phyloP scores from a whole-genome alignment of 139 green algal species.

The Nannochloris sp. region DNA sequence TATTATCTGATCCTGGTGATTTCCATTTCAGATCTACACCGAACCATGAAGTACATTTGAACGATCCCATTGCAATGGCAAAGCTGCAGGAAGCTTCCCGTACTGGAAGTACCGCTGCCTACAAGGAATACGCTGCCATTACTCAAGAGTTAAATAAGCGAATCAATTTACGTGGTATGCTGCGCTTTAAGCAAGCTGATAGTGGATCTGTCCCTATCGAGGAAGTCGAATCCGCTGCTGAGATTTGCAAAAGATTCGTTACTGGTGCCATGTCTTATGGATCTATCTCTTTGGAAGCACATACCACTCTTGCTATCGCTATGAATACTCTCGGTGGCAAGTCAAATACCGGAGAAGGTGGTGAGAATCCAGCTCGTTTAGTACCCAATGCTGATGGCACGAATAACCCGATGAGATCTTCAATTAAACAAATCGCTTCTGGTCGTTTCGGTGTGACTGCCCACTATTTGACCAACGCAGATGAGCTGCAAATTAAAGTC shows the following conservation, averaged over 20 bases:
- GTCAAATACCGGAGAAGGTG: slow-evolving; percentile 74
- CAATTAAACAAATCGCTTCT: slow-evolving; percentile 86
- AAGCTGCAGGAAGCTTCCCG: slow-evolving; percentile 73
- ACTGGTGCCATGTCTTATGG: slow-evolving; percentile 82
- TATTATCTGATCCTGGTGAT: slow-evolving; percentile 67
- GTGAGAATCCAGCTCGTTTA: slow-evolving; percentile 86
- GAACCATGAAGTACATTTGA: slow-evolving; percentile 82
- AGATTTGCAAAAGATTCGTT: slow-evolving; percentile 90
- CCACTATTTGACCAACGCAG: slow-evolving; percentile 92
- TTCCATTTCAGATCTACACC: slow-evolving; percentile 65
- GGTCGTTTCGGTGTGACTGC: slow-evolving; percentile 87
- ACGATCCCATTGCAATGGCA: slow-evolving; percentile 84
- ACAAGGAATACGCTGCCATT: slow-evolving; percentile 53
- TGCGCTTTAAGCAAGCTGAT: slow-evolving; percentile 63
- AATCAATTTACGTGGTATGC: slow-evolving; percentile 83
- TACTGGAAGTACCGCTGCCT: slow-evolving; percentile 36
- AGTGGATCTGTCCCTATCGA: slow-evolving; percentile 3
- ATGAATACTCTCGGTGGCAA: slow-evolving; percentile 94
- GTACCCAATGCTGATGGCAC: slow-evolving; percentile 65
- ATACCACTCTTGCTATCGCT: slow-evolving; percentile 84
- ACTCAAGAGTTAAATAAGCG: slow-evolving; percentile 70
- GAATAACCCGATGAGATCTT: slow-evolving; percentile 72
- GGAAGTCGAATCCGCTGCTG: slow-evolving; percentile 76
- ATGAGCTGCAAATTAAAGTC: slow-evolving; percentile 96
- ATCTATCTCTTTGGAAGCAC: slow-evolving; percentile 85